These are phyloP conservation scores for Emericellopsis atlantica DNA, from an alignment of 2,329 filamentous ascomycete genomes.

Conservation along the genomic window DNA sequence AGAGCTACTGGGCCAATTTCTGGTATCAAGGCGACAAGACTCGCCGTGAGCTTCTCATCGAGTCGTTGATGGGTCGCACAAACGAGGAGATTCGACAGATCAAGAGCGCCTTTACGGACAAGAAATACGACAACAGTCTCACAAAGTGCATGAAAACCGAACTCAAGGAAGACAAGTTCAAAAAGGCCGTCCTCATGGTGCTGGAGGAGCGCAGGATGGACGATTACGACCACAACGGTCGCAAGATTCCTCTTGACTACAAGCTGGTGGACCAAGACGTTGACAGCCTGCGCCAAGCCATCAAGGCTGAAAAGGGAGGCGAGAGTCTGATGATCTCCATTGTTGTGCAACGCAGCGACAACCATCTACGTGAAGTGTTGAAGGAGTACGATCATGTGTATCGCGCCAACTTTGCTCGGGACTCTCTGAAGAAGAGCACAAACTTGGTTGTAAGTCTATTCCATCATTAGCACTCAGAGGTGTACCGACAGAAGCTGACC, in stretches of 20 bases:
- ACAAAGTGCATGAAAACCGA: conserved; percentile 82
- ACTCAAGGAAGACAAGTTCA: conserved; percentile 92
- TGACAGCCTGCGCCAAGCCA: conserved; percentile 52
- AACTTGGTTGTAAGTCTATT: conserved; percentile 75
- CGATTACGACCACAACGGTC: conserved; percentile 56
- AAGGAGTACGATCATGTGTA: conserved; percentile 63
- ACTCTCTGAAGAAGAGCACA: conserved; percentile 76
- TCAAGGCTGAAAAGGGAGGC: conserved; percentile 66
- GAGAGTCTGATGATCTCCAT: conserved; percentile 82
- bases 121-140: conserved; percentile 76
- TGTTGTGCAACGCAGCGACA: conserved; percentile 67
- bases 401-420: conserved; percentile 71
- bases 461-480: background rate
- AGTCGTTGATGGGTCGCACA: conserved; percentile 78
- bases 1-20: conserved; percentile 96
- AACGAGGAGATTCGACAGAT: conserved; percentile 82
- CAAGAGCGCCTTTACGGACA: conserved; percentile 81
- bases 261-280: conserved; percentile 59
- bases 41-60: conserved; percentile 80
- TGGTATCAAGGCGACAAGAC: conserved; percentile 88
- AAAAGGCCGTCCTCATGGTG: conserved; percentile 71
- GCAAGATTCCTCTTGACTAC: conserved; percentile 41
- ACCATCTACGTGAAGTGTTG: conserved; percentile 70
- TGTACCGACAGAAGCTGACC: background rate
- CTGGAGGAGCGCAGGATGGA: conserved; percentile 78